Percentiles rank a stretch among this genome's conserved stretches.
Evolutionary conservation across 139 green algal species (phyloP).

Genomic region (Volvox reticuliferus): DNA sequence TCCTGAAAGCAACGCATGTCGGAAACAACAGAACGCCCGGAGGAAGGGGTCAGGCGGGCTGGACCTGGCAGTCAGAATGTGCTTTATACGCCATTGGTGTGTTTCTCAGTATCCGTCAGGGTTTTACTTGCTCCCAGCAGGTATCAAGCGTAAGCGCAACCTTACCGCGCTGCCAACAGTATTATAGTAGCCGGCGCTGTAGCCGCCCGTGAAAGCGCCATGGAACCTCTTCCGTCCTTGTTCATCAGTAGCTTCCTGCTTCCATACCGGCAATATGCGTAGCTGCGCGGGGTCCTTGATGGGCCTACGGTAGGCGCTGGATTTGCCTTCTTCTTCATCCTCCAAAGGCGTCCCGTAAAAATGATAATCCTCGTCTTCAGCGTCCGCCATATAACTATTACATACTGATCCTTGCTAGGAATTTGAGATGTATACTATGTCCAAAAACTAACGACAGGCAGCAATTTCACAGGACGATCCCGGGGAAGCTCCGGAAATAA

Average conservation of each 20-base stretch:
- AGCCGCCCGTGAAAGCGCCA: constrained; percentile 97
- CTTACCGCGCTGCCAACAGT: constrained; percentile 87
- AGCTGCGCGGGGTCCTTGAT: constrained; percentile 60
- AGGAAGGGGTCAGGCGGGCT: neutral
- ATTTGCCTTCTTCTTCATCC: constrained; percentile 65
- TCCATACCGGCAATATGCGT: constrained; percentile 54
- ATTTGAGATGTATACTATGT: too few relatives aligned
- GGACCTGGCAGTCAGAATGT: neutral
- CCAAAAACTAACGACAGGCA: too few relatives aligned
- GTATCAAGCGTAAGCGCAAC: neutral
- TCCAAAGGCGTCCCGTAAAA: constrained; percentile 79
- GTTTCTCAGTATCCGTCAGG: too few relatives aligned
- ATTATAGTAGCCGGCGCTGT: constrained; percentile 95
- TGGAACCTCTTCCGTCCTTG: constrained; percentile 88
- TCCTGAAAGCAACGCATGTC: constrained; percentile 55
- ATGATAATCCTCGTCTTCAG: constrained; percentile 76
- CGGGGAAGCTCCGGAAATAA: too few relatives aligned
- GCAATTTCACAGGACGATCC: too few relatives aligned
- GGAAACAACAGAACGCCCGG: too few relatives aligned
- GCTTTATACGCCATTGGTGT: too few relatives aligned
- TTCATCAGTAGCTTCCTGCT: constrained; percentile 89
- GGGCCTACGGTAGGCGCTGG: constrained; percentile 53
- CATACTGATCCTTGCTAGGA: neutral
- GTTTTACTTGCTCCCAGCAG: neutral
- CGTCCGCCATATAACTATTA: constrained; percentile 33